phyloP scores from a whole-genome alignment of 768 basidiomycete species.

The Boletus pseudo-olivaceus region DNA sequence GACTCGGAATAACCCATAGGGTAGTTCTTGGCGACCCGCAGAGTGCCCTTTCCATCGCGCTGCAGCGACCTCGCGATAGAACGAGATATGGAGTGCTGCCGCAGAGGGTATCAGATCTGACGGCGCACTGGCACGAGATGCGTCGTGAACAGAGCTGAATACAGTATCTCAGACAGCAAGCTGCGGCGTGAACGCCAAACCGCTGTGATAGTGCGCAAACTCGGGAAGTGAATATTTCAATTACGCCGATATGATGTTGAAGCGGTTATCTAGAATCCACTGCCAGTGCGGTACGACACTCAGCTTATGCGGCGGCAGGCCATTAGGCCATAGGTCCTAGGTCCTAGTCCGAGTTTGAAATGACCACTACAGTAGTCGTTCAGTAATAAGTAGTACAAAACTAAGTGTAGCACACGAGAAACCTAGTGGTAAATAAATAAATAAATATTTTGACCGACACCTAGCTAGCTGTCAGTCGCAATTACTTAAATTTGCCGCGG shows the following conservation, averaged over 20 bases:
- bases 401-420: no score
- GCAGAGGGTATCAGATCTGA: constrained; percentile 9
- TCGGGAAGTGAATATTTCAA: neutral
- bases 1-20: constrained; percentile 94
- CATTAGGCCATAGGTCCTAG: no score
- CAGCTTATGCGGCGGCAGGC: no score
- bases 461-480: no score
- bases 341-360: no score
- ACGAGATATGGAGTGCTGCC: neutral
- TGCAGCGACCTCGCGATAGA: constrained; percentile 50
- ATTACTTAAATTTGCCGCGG: no score
- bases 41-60: constrained; percentile 78
- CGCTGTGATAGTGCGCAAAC: constrained; percentile 4
- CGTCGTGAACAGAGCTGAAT: constrained; percentile 20
- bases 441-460: no score
- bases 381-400: no score
- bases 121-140: constrained; percentile 3
- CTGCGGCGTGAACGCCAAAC: constrained; percentile 5
- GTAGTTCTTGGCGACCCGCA: constrained; percentile 91
- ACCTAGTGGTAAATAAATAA: no score
- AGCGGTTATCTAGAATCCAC: constrained; percentile 92
- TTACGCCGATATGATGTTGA: constrained; percentile 58
- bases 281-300: no score
- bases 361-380: no score
- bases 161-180: neutral